Conservation (phyloP, 768 basidiomycete genomes). For the Lentinus brumalis region DNA sequence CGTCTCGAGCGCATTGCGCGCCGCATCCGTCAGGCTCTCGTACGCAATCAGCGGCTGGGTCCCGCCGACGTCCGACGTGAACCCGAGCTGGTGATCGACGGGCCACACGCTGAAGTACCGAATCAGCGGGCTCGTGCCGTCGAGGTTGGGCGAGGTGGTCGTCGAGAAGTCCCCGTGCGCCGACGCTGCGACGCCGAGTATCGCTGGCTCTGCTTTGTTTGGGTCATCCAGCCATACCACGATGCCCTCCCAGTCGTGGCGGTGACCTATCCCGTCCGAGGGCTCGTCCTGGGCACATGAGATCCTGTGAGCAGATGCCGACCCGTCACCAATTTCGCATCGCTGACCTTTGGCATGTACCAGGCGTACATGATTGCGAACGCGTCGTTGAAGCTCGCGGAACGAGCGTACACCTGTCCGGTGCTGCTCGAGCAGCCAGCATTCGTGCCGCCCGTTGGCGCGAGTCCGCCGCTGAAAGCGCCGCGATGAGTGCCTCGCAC, state of each 20-base stretch:
- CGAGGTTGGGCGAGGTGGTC: not conserved
- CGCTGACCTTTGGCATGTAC: conserved; percentile 9
- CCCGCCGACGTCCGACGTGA: not conserved
- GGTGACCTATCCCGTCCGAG: not conserved
- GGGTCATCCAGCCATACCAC: conserved; percentile 6
- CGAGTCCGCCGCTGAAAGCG: conserved; percentile 1
- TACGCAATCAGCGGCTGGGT: conserved; percentile 3
- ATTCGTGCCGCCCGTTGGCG: not conserved
- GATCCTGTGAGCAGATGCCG: not conserved
- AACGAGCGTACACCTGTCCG: conserved; percentile 4
- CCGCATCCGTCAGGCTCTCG: conserved; percentile 5
- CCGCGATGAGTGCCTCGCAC: not conserved
- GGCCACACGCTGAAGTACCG: not conserved
- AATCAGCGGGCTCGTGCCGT: conserved; percentile 4
- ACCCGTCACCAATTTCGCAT: not conserved
- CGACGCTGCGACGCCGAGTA: conserved; percentile 2
- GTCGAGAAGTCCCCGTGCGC: conserved; percentile 1
- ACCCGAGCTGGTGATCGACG: conserved; percentile 5
- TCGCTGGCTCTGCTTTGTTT: not conserved
- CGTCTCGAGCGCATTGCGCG: conserved; percentile 1
- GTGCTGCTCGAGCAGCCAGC: conserved; percentile 1
- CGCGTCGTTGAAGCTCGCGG: not conserved
- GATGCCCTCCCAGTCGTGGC: conserved; percentile 9
- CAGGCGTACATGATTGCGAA: conserved; percentile 5
- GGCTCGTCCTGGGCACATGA: not conserved